Base-by-base conservation (phyloP, 345 rosid genomes). In the Corchorus olitorius region DNA sequence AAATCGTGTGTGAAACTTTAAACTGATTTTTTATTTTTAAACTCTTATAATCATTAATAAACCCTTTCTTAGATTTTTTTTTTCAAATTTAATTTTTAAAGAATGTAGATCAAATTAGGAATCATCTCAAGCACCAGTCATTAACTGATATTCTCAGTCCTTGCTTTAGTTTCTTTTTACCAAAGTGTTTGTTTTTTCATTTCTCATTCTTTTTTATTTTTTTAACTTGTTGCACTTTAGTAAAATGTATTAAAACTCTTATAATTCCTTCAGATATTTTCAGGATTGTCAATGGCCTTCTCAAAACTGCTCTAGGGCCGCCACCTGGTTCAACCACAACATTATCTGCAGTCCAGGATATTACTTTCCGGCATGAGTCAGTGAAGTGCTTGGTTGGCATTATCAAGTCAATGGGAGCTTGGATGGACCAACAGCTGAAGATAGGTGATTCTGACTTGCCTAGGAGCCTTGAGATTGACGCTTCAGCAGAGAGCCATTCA, bases 281-380 rank as follows among this genome's bases (percentile, higher is more conserved):
- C 99, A 95, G 99, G 98, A 90, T 88, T 85, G 99, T 93, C 79
- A 95, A 90, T 77, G 98, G 99, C 73, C 97, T 95, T 79, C 88
- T 89, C 65, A 95, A 95, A 89, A 93, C 98, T 73, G 97, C 98
- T 79, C 85, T 93, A 50, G 98, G 99, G 81, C 98, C 98, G 5
- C 90, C 99, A 46, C 82, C 96, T 85, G 98, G 99, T 84, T 91
- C 93, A 70, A 84, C 91, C 48, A 93, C 99, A 59, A 90, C 94
- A 77, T 79, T 95, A 80, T 88, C 99, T 63, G 65, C 90, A 1
- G 91, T 88, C 82, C 98, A 95, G 87, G 98, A 93, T 80, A 81
- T 93, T 65, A 85, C 98, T 55, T 93, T 95, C 79, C 83, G 96
- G 76, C 92, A 93, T 77, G 99, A 95, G 88, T 95, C 99, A 72